Evolutionary conservation across 2,329 filamentous ascomycete species (phyloP), one percentile per base, ranked within the genome.

Genomic region (Aspergillus unguis): DNA sequence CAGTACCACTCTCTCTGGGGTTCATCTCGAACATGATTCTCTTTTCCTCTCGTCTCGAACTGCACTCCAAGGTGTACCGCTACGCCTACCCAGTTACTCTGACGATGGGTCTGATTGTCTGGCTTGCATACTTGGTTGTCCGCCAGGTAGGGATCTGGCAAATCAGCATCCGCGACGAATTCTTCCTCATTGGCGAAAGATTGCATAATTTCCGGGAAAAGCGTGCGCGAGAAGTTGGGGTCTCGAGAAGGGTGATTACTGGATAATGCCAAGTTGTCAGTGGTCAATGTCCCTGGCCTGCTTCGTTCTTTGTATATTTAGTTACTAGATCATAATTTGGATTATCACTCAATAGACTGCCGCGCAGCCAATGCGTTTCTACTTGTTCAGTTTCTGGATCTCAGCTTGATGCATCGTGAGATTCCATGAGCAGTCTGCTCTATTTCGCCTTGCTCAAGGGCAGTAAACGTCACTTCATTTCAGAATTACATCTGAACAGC

Each of bases 151-250:
- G 82, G 43, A 76, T 83, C 23, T 97, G 92, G 92, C 84, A 88
- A 62, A 79, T 85, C 52, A 83, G 86, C 53, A 90, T 99, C 43
- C 80, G 90, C 36, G 95, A 99, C 69, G 95, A 99, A 72, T 92
- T 95, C 0, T 99, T 99, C 69, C 77, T 99, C 41, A 94, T 97
- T 65, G 94, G 94, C 2, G 92, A 99, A 75, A 78, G 92, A 54
- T 73, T 99, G 65, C 95, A 99, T 74, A 99, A 99, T 70, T 95
- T 96, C 72, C 89, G 90, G 2, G 85, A 87, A 66, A 73, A 71
- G 52, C 66, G 68, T 48, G 67, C 69, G 25, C 66, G 63, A 44
- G 71, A 74, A 58, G 69, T 73, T 8, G 70, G 70, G 28, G 65
- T 70, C 4, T 61, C 70, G 42, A 65, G 67, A 48, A 66, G 68